phyloP scores from a whole-genome alignment of 805 yeast genomes.

The Myxozyma melibiosi region DNA sequence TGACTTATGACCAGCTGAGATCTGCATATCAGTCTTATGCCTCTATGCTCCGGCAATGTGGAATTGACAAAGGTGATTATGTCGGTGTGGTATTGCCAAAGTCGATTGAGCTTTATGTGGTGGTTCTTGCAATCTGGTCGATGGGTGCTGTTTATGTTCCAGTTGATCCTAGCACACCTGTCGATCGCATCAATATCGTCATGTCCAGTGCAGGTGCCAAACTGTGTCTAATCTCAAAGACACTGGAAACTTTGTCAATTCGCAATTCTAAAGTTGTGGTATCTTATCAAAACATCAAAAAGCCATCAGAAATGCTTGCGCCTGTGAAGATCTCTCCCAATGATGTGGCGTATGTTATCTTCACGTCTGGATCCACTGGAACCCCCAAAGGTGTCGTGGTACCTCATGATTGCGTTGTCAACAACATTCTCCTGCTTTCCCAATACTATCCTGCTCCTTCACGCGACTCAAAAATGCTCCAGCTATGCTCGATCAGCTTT shows the following conservation, averaged over 20 bases:
- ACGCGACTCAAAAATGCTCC: conserved; percentile 26
- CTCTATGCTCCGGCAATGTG: background rate
- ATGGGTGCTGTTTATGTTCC: conserved; percentile 35
- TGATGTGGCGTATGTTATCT: conserved; percentile 30
- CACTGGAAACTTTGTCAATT: background rate
- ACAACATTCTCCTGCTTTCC: conserved; percentile 28
- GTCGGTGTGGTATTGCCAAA: conserved; percentile 19
- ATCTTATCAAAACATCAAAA: background rate
- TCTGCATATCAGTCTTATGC: background rate
- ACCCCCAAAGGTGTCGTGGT: conserved; percentile 36
- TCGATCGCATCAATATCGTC: conserved; percentile 11
- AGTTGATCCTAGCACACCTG: conserved; percentile 24
- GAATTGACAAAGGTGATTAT: conserved; percentile 5
- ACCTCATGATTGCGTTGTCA: conserved; percentile 33
- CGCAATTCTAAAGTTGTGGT: background rate
- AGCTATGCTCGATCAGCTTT: conserved; percentile 34
- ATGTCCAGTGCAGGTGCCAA: background rate
- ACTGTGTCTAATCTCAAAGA: background rate
- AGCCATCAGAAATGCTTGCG: background rate
- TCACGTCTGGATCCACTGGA: conserved; percentile 38
- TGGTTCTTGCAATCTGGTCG: conserved; percentile 25
- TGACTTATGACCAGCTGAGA: conserved; percentile 4
- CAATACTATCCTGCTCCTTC: conserved; percentile 19
- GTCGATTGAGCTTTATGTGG: conserved; percentile 26
- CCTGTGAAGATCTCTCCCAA: background rate